Conservation (phyloP, 352 stramenopile species). For the Phytophthora megakarya region DNA sequence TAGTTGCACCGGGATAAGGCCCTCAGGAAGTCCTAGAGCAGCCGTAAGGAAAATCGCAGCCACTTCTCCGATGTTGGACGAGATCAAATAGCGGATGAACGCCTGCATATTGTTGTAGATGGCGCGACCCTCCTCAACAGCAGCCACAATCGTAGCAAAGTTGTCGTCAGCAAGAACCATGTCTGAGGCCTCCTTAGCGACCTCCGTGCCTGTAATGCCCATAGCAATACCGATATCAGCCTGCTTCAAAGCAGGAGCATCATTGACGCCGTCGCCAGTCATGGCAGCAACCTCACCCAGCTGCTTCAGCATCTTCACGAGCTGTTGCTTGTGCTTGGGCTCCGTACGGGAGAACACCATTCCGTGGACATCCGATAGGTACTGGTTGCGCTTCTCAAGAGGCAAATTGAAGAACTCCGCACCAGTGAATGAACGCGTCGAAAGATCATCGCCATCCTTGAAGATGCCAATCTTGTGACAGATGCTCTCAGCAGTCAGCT, state of each 20-base stretch:
- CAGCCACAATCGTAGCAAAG: constrained; percentile 98
- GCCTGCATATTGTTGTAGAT: constrained; percentile 98
- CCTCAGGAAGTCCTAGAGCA: constrained; percentile 95
- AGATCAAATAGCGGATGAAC: constrained; percentile 99
- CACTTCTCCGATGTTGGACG: constrained; percentile 99
- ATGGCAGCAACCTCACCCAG: constrained; percentile 96
- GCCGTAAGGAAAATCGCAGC: constrained; percentile 98
- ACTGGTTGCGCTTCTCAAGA: constrained; percentile 90
- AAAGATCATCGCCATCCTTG: constrained; percentile 78
- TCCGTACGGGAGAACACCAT: constrained; percentile 98
- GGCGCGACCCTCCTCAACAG: constrained; percentile 83
- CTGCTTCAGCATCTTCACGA: constrained; percentile 96
- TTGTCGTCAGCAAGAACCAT: constrained; percentile 99
- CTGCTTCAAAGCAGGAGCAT: constrained; percentile 97
- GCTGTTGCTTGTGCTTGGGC: constrained; percentile 97
- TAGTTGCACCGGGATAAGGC: constrained; percentile 98
- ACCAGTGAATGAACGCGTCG: constrained; percentile 94
- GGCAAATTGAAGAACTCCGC: constrained; percentile 95
- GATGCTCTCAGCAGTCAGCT: constrained; percentile 98
- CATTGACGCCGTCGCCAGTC: constrained; percentile 99
- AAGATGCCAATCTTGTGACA: constrained; percentile 98
- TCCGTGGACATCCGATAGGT: constrained; percentile 88
- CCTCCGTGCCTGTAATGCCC: constrained; percentile 97
- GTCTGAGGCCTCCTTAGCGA: constrained; percentile 97
- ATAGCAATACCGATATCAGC: constrained; percentile 99